Base-by-base conservation (phyloP, 192 early-diverging fungal species). In the Coemansia sp. region DNA sequence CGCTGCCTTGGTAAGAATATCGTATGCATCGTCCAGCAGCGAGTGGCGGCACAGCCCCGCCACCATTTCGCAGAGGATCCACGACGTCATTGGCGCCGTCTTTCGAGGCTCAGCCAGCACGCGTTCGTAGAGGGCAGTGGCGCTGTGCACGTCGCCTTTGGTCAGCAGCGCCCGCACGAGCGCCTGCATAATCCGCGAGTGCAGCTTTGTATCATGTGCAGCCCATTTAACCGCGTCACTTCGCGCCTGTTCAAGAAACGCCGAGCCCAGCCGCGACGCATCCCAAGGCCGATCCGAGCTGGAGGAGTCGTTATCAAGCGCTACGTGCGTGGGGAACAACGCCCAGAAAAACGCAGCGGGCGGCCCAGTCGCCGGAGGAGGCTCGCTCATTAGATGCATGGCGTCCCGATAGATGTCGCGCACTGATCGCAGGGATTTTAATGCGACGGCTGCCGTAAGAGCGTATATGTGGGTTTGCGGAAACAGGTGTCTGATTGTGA, bases 41-140 rank as follows among this genome's bases (percentile, higher is more conserved):
- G 48, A 48, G 41, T 63, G 64, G 10, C 68, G 50, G 35, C 79
- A 70, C 39, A 82, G 62, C 1, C 79, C 79, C 4, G 36, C 33
- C 14, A 77, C 68, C 14, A 65, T 51, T 36, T 82, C 79, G 63
- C 74, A 77, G 24, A 82, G 65, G 8, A 82, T 60, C 79, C 64
- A 64, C 21, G 65, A 51, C 2, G 69, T 71, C 35, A 54, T 48
- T 46, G 14, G 21, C 17, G 31, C 29, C 17, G 31, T 14, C 27
- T 19, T 57, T 16, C 5, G 56, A 66, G 48, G 48, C n/a, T 35
- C 45, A 16, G 39, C 14, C 10, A 45, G 6, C 19, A 35, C 37
- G 17, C 19, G 62, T 21, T 36, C 41, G 27, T 81, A 81, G 24
- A 70, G 39, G 1, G 42, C 29, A 37, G 67, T 16, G n/a, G 79